phyloP scores from a whole-genome alignment of 1,284 basidiomycete species.

The Hemileia vastatrix region DNA sequence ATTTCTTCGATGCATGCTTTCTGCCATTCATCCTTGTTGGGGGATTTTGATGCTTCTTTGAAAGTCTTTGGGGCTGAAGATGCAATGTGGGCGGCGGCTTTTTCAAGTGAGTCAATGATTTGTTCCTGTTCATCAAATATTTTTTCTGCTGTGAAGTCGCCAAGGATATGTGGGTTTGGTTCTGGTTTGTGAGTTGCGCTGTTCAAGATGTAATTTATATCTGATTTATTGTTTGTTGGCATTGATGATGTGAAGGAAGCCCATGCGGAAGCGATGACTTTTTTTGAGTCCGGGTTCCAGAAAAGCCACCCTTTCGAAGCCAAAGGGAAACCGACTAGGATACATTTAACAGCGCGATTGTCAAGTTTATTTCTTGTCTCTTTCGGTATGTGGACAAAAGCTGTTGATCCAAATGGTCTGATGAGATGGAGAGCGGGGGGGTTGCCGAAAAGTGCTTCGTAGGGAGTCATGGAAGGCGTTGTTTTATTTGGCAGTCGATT shows the following conservation, averaged over 20 bases:
- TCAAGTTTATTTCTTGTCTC: constrained; percentile 5
- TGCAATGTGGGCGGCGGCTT: too few species aligned
- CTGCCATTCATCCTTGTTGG: background rate
- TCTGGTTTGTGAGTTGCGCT: too few species aligned
- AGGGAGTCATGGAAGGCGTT: background rate
- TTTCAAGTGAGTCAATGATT: too few species aligned
- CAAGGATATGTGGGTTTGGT: too few species aligned
- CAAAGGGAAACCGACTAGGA: background rate
- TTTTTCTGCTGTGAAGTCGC: too few species aligned
- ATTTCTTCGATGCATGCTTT: background rate
- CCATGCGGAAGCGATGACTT: too few species aligned
- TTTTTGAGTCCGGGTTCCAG: background rate
- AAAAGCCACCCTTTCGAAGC: background rate
- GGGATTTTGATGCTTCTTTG: background rate
- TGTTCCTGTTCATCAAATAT: too few species aligned
- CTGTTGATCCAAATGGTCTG: background rate
- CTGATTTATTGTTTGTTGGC: too few species aligned
- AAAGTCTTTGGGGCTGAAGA: background rate
- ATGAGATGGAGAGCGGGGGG: background rate
- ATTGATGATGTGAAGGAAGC: too few species aligned
- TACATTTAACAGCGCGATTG: background rate
- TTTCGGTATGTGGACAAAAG: constrained; percentile 1
- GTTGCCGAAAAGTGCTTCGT: background rate
- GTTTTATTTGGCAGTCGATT: background rate
- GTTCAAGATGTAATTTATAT: too few species aligned